Evolutionary conservation across 1,284 basidiomycete species (phyloP), one percentile per base, ranked within the genome.

Genomic region (Pyrrhoderma lamaoense): DNA sequence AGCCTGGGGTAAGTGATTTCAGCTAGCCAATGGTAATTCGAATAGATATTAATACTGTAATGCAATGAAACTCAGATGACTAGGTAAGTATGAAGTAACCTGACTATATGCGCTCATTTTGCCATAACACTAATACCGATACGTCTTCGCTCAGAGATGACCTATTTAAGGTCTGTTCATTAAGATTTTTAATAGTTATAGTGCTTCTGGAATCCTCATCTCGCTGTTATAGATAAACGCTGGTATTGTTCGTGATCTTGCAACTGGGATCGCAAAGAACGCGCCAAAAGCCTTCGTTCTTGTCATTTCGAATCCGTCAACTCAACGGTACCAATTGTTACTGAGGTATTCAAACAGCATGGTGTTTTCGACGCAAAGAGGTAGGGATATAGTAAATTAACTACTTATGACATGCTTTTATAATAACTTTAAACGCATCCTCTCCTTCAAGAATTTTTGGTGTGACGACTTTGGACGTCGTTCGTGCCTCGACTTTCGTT

Each of bases 391-490:
- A 37, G 23, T 19, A 39, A 16, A n/a, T 19, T 36, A 23, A 1
- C 5, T 19, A 22, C 42, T 2, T 27, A 16, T 3, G 38, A 5
- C 21, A 40, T 40, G 5, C 21, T 5, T 22, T 39, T 19, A 18
- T 35, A 57, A 23, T 44, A 46, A 45, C 51, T 31, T 5, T 49
- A 50, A 37, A 55, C 42, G 67, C n/a, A n/a, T n/a, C n/a, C n/a
- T n/a, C n/a, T n/a, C n/a, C 40, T n/a, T n/a, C n/a, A 40, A 92
- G 92, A 60, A 68, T 99, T 58, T 98, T 98, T 65, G 96, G 95
- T 79, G 93, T 98, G 47, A 98, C 96, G 55, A 98, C 96, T 35
- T 81, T 99, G 57, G 95, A 99, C 68, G 93, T 98, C 57, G 92
- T 98, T 62, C 93, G 96, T 63, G 85, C 96, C 25, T 93, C 93